These are phyloP conservation scores for Stephania japonica DNA, from an alignment of 164 flowering plant species.

Conservation along the genomic window DNA sequence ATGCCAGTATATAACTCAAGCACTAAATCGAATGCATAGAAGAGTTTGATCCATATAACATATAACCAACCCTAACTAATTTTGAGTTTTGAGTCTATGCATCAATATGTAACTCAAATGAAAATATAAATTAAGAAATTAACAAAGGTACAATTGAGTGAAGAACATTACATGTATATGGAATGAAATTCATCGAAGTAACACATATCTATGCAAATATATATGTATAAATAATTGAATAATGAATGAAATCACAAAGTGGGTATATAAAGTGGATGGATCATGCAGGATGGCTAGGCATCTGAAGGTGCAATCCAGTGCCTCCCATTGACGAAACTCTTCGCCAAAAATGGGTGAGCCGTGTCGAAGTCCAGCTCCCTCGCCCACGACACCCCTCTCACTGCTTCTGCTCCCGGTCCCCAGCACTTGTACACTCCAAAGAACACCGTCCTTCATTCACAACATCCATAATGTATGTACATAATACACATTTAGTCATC, in stretches of 20 bases:
- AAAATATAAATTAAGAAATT: background rate
- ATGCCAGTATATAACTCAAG: no score
- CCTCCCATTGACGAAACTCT: conserved; percentile 90
- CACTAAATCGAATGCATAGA: no score
- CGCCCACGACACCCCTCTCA: conserved; percentile 67
- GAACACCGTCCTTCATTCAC: conserved; percentile 54
- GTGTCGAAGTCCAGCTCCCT: conserved; percentile 61
- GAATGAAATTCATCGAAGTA: background rate
- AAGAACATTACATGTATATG: background rate
- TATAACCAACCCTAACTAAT: no score
- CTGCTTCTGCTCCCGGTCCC: conserved; percentile 78
- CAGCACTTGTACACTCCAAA: conserved; percentile 85
- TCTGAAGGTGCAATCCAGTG: conserved; percentile 86
- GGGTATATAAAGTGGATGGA: background rate
- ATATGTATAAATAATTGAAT: no score
- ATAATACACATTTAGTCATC: no score
- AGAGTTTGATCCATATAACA: no score
- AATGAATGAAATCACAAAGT: background rate
- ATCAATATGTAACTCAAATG: no score
- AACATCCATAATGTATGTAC: background rate
- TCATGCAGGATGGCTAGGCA: conserved; percentile 32
- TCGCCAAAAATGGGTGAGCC: conserved; percentile 70
- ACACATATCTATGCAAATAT: background rate
- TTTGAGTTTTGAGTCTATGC: no score
- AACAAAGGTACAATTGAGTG: background rate